Evolutionary conservation across 768 basidiomycete species (phyloP).

Genomic region (Pluteus cervinus): DNA sequence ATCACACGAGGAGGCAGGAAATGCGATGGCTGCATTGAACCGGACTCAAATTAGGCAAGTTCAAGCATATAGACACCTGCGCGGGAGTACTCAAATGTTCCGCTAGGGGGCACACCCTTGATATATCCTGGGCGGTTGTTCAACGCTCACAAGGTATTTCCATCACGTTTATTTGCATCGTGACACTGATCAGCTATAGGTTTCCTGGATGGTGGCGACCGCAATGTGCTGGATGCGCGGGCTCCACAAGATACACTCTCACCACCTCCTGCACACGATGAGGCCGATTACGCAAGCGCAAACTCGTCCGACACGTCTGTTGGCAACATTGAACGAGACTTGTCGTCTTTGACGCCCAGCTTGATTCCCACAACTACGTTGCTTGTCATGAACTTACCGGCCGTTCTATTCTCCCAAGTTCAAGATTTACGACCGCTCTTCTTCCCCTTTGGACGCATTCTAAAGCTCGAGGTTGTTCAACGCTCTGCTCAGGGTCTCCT

Average conservation of each 20-base stretch:
- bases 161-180: constrained; percentile 1
- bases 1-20: constrained; percentile 61
- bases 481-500: constrained; percentile 33
- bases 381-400: constrained; percentile 61
- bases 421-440: constrained; percentile 70
- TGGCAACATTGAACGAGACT: constrained; percentile 22
- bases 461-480: constrained; percentile 51
- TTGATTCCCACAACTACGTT: constrained; percentile 42
- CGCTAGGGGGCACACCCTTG: constrained; percentile 63
- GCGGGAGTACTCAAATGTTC: constrained; percentile 4
- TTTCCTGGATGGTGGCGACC: constrained; percentile 79
- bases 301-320: constrained; percentile 29
- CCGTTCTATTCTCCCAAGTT: constrained; percentile 58
- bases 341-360: constrained; percentile 25
- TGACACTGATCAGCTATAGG: constrained; percentile 32
- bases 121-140: constrained; percentile 85
- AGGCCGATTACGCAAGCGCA: constrained; percentile 18
- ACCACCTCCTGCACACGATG: constrained; percentile 19
- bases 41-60: constrained; percentile 65
- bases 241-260: constrained; percentile 24
- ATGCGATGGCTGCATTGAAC: constrained; percentile 60
- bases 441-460: constrained; percentile 65
- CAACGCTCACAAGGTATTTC: constrained; percentile 72
- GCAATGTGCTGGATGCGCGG: constrained; percentile 55
- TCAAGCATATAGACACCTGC: neutral